Evolutionary conservation across 352 stramenopile species (phyloP).

Genomic region (Globisporangium cylindrosporum): DNA sequence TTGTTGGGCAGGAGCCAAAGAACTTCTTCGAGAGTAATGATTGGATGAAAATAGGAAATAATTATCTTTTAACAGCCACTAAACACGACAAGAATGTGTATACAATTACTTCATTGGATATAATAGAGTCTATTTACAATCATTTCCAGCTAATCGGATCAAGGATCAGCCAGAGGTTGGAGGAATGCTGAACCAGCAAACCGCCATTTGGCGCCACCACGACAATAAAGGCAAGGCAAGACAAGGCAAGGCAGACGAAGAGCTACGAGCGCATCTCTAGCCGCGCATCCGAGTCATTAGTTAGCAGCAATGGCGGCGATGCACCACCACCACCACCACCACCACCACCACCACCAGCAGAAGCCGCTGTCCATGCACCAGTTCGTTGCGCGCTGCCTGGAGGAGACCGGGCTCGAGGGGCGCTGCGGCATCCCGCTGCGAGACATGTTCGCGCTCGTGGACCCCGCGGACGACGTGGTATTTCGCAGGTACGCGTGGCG

Average conservation of each 20-base stretch:
- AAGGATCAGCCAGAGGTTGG: neutral
- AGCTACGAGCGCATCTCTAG: neutral
- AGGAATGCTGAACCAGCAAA: neutral
- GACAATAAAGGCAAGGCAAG: neutral
- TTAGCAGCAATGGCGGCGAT: conserved; percentile 13
- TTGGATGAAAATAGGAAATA: neutral
- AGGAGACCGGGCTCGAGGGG: conserved; percentile 78
- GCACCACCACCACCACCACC: neutral
- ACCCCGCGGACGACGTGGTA: conserved; percentile 46
- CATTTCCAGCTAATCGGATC: neutral
- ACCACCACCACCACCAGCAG: conserved; percentile 1
- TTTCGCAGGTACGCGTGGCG: conserved; percentile 63
- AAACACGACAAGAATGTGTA: too few relatives aligned
- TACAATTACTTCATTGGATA: neutral
- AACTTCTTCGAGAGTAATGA: neutral
- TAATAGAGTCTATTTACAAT: neutral
- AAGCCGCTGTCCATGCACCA: conserved; percentile 43
- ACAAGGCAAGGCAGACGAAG: neutral
- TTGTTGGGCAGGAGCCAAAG: conserved; percentile 4
- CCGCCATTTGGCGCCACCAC: neutral
- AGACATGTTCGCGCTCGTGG: conserved; percentile 57
- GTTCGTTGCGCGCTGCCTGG: conserved; percentile 73
- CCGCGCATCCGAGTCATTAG: neutral
- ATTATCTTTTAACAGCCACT: neutral
- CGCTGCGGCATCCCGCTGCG: conserved; percentile 63